Conservation (phyloP, 1,284 basidiomycete genomes). For the Trametes hirsuta region DNA sequence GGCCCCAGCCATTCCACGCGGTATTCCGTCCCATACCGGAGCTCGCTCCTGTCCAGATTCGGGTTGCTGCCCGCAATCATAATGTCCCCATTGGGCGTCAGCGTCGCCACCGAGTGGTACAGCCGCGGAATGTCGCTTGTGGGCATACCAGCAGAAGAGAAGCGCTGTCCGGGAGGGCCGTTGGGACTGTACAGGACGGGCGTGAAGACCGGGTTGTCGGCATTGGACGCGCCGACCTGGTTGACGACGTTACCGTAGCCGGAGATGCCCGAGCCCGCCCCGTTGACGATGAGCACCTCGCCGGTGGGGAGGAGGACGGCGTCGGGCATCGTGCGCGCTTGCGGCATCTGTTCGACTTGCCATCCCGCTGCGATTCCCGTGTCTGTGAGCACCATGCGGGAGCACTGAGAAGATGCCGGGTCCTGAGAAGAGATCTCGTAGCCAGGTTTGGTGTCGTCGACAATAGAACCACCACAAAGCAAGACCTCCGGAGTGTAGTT, state of each 20-base stretch:
- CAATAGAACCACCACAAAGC: constrained; percentile 76
- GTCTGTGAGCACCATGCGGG: constrained; percentile 66
- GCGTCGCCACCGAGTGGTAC: constrained; percentile 81
- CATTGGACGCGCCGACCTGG: constrained; percentile 77
- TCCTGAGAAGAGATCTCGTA: constrained; percentile 71
- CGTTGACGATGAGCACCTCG: constrained; percentile 76
- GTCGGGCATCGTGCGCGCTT: constrained; percentile 77
- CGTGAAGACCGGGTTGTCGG: constrained; percentile 74
- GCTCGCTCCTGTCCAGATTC: constrained; percentile 74
- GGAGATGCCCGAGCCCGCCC: constrained; percentile 74
- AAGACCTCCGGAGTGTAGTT: constrained; percentile 72
- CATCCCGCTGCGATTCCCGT: constrained; percentile 72
- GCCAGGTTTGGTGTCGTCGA: constrained; percentile 63
- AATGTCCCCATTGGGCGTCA: constrained; percentile 69
- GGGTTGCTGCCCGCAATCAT: constrained; percentile 87
- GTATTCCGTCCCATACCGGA: constrained; percentile 77
- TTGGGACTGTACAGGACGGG: constrained; percentile 77
- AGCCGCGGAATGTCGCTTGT: constrained; percentile 75
- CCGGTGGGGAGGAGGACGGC: constrained; percentile 84
- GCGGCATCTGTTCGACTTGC: constrained; percentile 76
- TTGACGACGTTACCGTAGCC: constrained; percentile 82
- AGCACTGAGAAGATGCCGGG: constrained; percentile 73
- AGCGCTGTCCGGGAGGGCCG: constrained; percentile 63
- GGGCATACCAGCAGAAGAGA: constrained; percentile 64
- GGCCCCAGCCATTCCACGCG: constrained; percentile 77